Evolutionary conservation across 2,329 filamentous ascomycete genomes (phyloP), one percentile per base, ranked within the genome.

Genomic region (Coleophoma eucalyptorum): DNA sequence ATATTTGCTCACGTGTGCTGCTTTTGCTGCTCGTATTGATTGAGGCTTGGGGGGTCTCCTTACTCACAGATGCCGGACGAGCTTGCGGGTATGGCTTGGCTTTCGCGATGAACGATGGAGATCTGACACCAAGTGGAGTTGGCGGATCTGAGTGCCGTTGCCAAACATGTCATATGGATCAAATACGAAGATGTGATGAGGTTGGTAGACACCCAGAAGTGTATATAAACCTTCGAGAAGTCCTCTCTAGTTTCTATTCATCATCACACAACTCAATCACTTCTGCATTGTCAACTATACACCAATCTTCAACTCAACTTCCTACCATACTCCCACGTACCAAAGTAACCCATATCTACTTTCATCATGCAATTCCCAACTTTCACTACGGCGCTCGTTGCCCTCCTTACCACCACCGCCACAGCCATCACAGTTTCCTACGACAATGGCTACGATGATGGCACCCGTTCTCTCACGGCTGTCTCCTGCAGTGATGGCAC

Each of bases 391-490:
- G 61, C 64, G 58, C 60, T 73, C 61, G 63, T 75, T 55, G 59
- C 70, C 51, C 61, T 68, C 53, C 63, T 68, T 54, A 62, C 68
- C 47, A 64, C 69, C 51, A 64, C 65, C 50, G 72, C 72, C 58
- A 55, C 48, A 6, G 58, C 60, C 21, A 64, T 72, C 46, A 67
- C 63, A 67, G 86, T 91, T 62, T 86, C 84, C 57, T 93, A 85
- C 69, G 88, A 92, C 70, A 70, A 72, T 18, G 82, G 78, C 64
- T 94, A 89, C 71, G 88, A 92, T 64, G 72, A 85, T 55, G 66
- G 65, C 43, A 58, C 58, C 53, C 78, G 82, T 51, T 73, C 79
- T 42, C 66, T 92, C 49, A 74, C 69, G 33, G 66, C 63, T 5
- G 76, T 90, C 42, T 66, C 83, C 54, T 90, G 86, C 78, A 86